phyloP scores from a whole-genome alignment of 352 stramenopile species.

The Phytophthora tubulina region DNA sequence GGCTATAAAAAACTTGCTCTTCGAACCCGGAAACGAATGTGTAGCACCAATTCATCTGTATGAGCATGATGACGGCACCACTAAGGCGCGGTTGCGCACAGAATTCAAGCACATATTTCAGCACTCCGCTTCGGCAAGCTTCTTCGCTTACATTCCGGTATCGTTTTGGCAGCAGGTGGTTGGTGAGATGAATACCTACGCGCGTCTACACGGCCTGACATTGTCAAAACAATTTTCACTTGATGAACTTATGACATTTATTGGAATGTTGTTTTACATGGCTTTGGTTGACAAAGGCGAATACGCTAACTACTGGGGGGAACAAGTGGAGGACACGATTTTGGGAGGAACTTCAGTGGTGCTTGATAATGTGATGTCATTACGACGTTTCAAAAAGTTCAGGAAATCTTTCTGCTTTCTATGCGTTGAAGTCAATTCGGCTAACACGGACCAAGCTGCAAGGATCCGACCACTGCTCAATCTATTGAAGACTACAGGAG shows the following conservation, averaged over 20 bases:
- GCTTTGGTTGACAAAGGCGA: conserved; percentile 42
- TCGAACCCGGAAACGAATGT: conserved; percentile 7
- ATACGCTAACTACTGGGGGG: conserved; percentile 43
- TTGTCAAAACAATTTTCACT: too few species aligned
- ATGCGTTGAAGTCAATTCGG: not conserved
- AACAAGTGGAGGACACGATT: conserved; percentile 31
- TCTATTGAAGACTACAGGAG: conserved; percentile 5
- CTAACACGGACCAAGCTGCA: not conserved
- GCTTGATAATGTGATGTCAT: conserved; percentile 33
- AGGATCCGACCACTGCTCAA: not conserved
- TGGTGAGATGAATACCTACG: conserved; percentile 24
- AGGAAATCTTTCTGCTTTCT: conserved; percentile 33
- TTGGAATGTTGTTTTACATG: conserved; percentile 14
- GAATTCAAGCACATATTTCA: conserved; percentile 30
- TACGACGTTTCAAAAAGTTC: conserved; percentile 31
- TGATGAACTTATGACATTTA: conserved; percentile 21
- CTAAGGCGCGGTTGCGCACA: conserved; percentile 9
- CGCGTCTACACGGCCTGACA: not conserved
- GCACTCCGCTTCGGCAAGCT: conserved; percentile 31
- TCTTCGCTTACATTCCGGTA: conserved; percentile 37
- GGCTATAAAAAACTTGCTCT: conserved; percentile 15
- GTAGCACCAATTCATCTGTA: conserved; percentile 3
- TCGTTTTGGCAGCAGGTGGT: conserved; percentile 43
- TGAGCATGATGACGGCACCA: conserved; percentile 16
- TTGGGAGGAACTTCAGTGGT: not conserved